phyloP scores from a whole-genome alignment of 1,284 basidiomycete species.

The Fomitopsis palustris region DNA sequence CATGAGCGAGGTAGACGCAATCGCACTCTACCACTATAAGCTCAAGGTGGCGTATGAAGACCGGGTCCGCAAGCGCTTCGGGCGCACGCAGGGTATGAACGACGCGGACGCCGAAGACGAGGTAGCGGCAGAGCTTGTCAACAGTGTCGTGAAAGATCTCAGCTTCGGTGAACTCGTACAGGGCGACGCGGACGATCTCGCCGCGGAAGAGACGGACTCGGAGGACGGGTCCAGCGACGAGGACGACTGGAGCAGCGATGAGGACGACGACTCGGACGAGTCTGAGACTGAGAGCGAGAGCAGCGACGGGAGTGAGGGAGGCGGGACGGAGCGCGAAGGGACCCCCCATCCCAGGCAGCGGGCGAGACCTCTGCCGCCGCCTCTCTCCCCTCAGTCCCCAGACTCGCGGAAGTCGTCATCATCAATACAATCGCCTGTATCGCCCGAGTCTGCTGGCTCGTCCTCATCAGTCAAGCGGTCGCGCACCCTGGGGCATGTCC shows the following conservation, averaged over 20 bases:
- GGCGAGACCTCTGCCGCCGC: conserved; percentile 7
- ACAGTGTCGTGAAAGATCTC: conserved; percentile 76
- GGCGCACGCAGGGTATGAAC: conserved; percentile 45
- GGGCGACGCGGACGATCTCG: conserved; percentile 77
- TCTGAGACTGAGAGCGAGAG: conserved; percentile 32
- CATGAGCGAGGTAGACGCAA: conserved; percentile 80
- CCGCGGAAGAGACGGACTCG: conserved; percentile 73
- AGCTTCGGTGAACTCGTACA: conserved; percentile 75
- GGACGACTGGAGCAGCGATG: conserved; percentile 33
- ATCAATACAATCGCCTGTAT: conserved; percentile 14
- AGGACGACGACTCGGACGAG: conserved; percentile 35
- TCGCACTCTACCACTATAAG: conserved; percentile 89
- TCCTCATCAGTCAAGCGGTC: conserved; percentile 18
- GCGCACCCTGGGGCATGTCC: conserved; percentile 25
- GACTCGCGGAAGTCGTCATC: neutral
- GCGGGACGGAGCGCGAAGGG: conserved; percentile 28
- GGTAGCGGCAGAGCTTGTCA: conserved; percentile 75
- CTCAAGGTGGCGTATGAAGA: conserved; percentile 90
- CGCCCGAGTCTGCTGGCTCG: conserved; percentile 3
- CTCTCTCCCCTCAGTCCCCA: neutral
- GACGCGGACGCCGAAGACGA: conserved; percentile 70
- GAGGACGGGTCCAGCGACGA: conserved; percentile 30
- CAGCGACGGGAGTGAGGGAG: conserved; percentile 32
- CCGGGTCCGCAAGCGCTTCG: conserved; percentile 80
- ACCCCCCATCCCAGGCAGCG: conserved; percentile 7